Evolutionary conservation across 2,329 filamentous ascomycete genomes (phyloP).

Genomic region (Akanthomyces dipterigenus): DNA sequence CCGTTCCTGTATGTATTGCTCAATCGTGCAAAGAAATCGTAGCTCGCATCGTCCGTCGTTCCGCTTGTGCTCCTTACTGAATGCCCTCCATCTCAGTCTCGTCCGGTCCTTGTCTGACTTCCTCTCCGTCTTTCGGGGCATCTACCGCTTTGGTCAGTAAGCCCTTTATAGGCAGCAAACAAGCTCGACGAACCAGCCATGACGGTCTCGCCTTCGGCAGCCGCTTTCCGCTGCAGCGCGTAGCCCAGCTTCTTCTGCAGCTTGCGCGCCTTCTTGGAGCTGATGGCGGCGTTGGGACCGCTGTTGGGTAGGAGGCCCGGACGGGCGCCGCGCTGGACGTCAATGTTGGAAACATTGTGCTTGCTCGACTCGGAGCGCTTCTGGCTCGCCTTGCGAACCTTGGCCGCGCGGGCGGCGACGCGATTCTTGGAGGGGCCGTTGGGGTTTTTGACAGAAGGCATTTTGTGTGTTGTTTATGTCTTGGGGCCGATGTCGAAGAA

Average conservation of each 20-base stretch:
- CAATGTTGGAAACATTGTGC: constrained; percentile 34
- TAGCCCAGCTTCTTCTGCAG: constrained; percentile 47
- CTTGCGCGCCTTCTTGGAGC: constrained; percentile 51
- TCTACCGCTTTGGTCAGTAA: constrained; percentile 16
- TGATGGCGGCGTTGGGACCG: constrained; percentile 44
- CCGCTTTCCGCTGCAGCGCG: constrained; percentile 46
- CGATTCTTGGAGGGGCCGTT: constrained; percentile 51
- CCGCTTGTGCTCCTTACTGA: neutral
- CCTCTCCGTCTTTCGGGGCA: constrained; percentile 12
- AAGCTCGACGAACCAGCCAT: constrained; percentile 36
- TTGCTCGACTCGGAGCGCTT: constrained; percentile 33
- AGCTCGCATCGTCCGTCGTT: neutral
- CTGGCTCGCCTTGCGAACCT: constrained; percentile 36
- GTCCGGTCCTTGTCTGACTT: constrained; percentile 18
- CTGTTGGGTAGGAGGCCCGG: constrained; percentile 48
- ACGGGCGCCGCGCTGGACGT: constrained; percentile 43
- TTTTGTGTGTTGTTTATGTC: constrained; percentile 23
- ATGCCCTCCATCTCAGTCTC: constrained; percentile 22
- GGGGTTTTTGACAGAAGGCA: constrained; percentile 53
- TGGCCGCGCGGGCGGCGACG: constrained; percentile 38
- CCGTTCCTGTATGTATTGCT: neutral
- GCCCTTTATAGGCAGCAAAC: no score
- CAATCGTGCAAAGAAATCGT: neutral
- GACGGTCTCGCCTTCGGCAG: constrained; percentile 40
- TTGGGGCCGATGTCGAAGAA: neutral